Evolutionary conservation across 495 filamentous ascomycete genomes (phyloP).

Genomic region (Daldinia childiae): DNA sequence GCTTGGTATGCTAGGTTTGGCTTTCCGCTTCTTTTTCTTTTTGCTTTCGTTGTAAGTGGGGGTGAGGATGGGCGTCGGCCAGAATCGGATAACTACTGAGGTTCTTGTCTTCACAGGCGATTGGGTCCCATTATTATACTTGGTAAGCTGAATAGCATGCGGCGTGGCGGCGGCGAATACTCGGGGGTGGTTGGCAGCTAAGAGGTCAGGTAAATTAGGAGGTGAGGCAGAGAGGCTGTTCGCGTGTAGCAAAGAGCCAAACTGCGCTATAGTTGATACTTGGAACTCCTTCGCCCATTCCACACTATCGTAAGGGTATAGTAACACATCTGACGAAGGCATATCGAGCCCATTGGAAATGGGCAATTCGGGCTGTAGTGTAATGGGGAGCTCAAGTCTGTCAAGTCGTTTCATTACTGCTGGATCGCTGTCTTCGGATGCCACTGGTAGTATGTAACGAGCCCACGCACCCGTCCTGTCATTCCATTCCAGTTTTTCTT

Average conservation of each 20-base stretch:
- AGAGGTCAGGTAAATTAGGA: constrained; percentile 16
- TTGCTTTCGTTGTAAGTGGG: constrained; percentile 4
- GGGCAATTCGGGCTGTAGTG: constrained; percentile 1
- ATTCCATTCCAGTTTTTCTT: constrained; percentile 54
- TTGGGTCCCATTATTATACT: constrained; percentile 8
- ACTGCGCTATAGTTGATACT: constrained; percentile 50
- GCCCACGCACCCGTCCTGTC: constrained; percentile 54
- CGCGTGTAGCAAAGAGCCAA: constrained; percentile 54
- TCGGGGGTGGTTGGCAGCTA: constrained; percentile 27
- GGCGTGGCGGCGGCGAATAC: constrained; percentile 36
- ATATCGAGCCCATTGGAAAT: constrained; percentile 6
- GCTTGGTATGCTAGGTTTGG: background rate
- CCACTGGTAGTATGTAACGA: constrained; percentile 39
- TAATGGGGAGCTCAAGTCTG: constrained; percentile 32
- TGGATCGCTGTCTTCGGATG: background rate
- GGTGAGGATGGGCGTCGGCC: constrained; percentile 24
- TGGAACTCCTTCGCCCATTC: constrained; percentile 43
- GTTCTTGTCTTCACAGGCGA: constrained; percentile 15
- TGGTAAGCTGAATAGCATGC: constrained; percentile 41
- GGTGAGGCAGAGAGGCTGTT: constrained; percentile 8
- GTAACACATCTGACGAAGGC: background rate
- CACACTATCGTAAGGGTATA: background rate
- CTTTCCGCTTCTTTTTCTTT: background rate
- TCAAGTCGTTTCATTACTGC: background rate
- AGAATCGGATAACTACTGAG: constrained; percentile 35